Base-by-base conservation (phyloP, 208 protist genomes). In the Acanthamoeba comandoni region DNA sequence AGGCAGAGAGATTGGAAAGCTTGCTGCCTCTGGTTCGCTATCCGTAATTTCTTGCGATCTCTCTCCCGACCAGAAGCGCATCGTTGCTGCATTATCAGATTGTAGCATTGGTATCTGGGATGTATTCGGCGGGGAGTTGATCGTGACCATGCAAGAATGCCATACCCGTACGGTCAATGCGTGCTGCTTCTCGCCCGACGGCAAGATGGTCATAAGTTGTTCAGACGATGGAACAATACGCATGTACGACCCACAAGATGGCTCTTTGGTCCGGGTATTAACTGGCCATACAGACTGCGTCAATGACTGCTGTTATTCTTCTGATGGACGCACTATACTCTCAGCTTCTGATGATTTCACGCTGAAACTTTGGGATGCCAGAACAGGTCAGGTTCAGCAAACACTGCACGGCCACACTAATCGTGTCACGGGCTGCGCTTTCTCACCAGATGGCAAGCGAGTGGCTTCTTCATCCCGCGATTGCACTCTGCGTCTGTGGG, bases 21-120 rank as follows among this genome's bases (percentile, higher is more conserved):
- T 79, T 2, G 62, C 29, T 2, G 71, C 60, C 13, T 58, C 57
- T 7, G 57, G 31, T 52, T 22, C 52, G 3, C 22, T 26, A 73
- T 52, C 29, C n/a, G 58, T 96, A 13, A 80, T 55, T n/a, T 9
- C 58, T 2, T 90, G 73, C 65, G 62, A 55, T n/a, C 91, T 95
- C 85, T 92, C 75, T 19, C 39, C 52, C 8, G 84, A 95, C 43
- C 93, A 93, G 22, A 35, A 91, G n/a, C 52, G 55, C 15, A 43
- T 96, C 7, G 94, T 92, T 9, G 67, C 93, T 8, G 91, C 82
- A 2, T 24, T 64, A 22, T 31, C 92, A 19, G 93, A 95, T 48
- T 43, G 55, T 17, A 29, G 48, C 2, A 2, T 94, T 8, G 58
- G 80, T 15, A 55, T 95, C 19, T 95, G 92, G 94, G 93, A 95